These are phyloP conservation scores for Termitomyces sp. DNA, from an alignment of 768 basidiomycete genomes.

Conservation along the genomic window DNA sequence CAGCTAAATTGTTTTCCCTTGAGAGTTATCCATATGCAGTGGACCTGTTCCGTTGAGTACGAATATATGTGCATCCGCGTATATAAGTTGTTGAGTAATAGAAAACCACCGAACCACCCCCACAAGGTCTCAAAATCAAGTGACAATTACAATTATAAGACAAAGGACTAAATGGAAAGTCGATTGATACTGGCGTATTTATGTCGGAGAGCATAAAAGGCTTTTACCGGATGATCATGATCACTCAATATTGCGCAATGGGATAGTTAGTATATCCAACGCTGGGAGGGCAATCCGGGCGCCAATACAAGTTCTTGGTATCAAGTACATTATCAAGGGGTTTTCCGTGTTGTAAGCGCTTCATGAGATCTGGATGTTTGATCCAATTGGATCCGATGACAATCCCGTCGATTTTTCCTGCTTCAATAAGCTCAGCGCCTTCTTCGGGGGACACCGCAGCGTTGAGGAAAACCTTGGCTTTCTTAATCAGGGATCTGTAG, in stretches of 20 bases:
- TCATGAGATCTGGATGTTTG: constrained; percentile 34
- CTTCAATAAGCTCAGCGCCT: constrained; percentile 27
- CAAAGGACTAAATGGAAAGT: neutral
- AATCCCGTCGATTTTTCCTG: constrained; percentile 29
- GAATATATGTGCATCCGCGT: neutral
- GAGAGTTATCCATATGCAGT: neutral
- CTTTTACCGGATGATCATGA: no score
- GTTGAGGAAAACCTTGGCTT: constrained; percentile 33
- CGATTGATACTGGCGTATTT: neutral
- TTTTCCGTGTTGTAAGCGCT: constrained; percentile 28
- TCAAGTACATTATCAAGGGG: constrained; percentile 27
- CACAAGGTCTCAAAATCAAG: neutral
- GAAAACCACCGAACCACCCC: no score
- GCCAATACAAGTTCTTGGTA: constrained; percentile 21
- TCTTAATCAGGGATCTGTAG: constrained; percentile 28
- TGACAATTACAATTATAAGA: neutral
- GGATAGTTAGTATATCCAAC: constrained; percentile 35
- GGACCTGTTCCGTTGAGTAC: neutral
- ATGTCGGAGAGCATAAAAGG: no score
- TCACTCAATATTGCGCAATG: constrained; percentile 16
- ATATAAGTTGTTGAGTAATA: no score
- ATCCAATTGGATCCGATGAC: constrained; percentile 32
- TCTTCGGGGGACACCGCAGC: constrained; percentile 29
- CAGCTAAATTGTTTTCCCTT: neutral
- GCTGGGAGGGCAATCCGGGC: constrained; percentile 16